Conservation (phyloP, 1,284 basidiomycete species). For the Ustilago shanxiensis region DNA sequence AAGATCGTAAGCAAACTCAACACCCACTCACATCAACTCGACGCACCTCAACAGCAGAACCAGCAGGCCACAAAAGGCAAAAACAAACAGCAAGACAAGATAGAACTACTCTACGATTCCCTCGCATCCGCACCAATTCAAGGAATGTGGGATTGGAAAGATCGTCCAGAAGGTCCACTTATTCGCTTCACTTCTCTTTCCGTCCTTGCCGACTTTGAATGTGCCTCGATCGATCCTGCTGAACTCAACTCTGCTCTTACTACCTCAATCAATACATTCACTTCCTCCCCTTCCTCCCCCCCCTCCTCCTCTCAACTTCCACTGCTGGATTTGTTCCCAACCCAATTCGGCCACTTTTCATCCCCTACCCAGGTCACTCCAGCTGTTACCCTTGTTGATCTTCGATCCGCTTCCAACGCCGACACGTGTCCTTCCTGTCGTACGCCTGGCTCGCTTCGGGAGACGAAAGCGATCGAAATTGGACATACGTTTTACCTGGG, state of each 20-base stretch:
- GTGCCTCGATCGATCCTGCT: slow-evolving; percentile 44
- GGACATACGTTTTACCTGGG: slow-evolving; percentile 71
- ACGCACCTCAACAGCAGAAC: neutral
- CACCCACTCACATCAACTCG: neutral
- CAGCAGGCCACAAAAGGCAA: neutral
- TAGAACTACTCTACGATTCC: slow-evolving; percentile 47
- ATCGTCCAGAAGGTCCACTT: slow-evolving; percentile 59
- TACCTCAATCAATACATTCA: slow-evolving; percentile 23
- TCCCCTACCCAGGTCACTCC: slow-evolving; percentile 13
- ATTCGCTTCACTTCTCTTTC: slow-evolving; percentile 45
- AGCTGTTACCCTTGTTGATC: slow-evolving; percentile 35
- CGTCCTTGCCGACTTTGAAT: slow-evolving; percentile 51
- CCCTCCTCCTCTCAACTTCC: neutral
- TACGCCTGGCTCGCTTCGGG: slow-evolving; percentile 36
- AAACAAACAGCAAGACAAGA: neutral
- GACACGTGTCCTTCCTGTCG: slow-evolving; percentile 61
- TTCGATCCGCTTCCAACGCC: slow-evolving; percentile 41
- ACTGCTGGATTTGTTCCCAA: slow-evolving; percentile 46
- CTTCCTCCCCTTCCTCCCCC: slow-evolving; percentile 23
- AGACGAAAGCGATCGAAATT: slow-evolving; percentile 68
- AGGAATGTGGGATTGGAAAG: slow-evolving; percentile 60
- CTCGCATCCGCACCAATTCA: neutral
- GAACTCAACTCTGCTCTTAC: slow-evolving; percentile 53
- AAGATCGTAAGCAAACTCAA: slow-evolving; percentile 29
- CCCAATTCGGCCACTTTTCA: slow-evolving; percentile 36